Evolutionary conservation across 2,329 filamentous ascomycete genomes (phyloP).

Genomic region (Fusarium sp.): DNA sequence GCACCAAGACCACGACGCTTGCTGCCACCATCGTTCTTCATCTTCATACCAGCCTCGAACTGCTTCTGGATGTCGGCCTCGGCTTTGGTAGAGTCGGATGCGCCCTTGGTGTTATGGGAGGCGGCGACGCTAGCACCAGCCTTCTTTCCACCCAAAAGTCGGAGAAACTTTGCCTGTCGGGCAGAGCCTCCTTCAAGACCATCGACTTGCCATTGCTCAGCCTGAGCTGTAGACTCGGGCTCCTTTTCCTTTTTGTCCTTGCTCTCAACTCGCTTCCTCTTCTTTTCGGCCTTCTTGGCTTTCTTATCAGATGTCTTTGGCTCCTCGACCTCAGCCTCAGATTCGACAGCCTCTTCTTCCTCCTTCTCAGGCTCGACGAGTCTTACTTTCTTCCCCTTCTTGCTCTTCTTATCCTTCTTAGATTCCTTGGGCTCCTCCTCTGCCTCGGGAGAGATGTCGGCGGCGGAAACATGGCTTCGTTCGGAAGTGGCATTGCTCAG

Average conservation of each 20-base stretch:
- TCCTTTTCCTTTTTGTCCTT: conserved; percentile 32
- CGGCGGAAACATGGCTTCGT: conserved; percentile 32
- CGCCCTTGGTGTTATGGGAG: conserved; percentile 34
- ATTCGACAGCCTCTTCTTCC: conserved; percentile 35
- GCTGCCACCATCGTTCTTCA: conserved; percentile 62
- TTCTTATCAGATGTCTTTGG: conserved; percentile 42
- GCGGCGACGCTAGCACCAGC: conserved; percentile 46
- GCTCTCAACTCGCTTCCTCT: conserved; percentile 47
- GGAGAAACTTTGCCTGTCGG: conserved; percentile 65
- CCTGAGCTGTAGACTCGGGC: conserved; percentile 20
- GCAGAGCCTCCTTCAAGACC: conserved; percentile 60
- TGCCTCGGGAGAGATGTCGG: conserved; percentile 21
- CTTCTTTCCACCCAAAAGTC: conserved; percentile 64
- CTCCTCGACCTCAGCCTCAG: conserved; percentile 17
- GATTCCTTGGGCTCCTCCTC: conserved; percentile 37
- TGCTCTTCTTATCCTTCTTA: conserved; percentile 43
- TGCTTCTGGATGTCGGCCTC: conserved; percentile 66
- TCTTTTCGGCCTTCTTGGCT: conserved; percentile 50
- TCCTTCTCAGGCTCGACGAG: conserved; percentile 15
- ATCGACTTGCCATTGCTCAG: conserved; percentile 63
- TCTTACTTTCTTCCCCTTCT: conserved; percentile 41
- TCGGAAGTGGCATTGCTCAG: conserved; percentile 44
- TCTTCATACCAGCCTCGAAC: conserved; percentile 64
- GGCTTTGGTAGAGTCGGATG: conserved; percentile 51
- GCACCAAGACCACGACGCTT: conserved; percentile 64